Conservation (phyloP, 2,329 filamentous ascomycete species). For the Fusarium subtropicale region DNA sequence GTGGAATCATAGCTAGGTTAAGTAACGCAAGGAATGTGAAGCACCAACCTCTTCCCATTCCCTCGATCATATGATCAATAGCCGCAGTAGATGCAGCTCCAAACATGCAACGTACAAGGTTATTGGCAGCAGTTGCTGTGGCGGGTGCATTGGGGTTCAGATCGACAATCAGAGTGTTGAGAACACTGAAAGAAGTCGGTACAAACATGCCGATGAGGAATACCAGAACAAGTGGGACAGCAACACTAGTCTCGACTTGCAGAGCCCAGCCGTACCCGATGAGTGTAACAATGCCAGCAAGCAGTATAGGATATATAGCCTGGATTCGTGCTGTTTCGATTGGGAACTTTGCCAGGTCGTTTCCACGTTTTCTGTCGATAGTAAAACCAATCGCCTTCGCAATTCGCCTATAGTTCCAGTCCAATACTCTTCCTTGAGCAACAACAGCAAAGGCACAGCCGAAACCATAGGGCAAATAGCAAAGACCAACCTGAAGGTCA, state of each 20-base stretch:
- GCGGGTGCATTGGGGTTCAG: constrained; percentile 70
- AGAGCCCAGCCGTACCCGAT: constrained; percentile 70
- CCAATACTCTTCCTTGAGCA: constrained; percentile 67
- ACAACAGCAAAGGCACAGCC: constrained; percentile 63
- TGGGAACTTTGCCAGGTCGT: constrained; percentile 64
- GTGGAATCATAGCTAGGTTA: constrained; percentile 60
- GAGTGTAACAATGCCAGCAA: constrained; percentile 64
- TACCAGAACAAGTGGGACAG: constrained; percentile 65
- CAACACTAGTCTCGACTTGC: constrained; percentile 62
- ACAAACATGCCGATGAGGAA: constrained; percentile 69
- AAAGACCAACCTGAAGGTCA: constrained; percentile 64
- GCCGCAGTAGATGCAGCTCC: constrained; percentile 70
- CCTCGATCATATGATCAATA: constrained; percentile 67
- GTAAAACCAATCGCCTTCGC: constrained; percentile 70
- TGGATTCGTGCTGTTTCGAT: constrained; percentile 67
- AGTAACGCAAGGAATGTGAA: constrained; percentile 69
- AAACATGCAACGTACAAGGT: constrained; percentile 70
- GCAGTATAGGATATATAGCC: constrained; percentile 65
- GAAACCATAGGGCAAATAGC: constrained; percentile 65
- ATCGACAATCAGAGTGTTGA: constrained; percentile 73
- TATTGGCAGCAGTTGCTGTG: constrained; percentile 73
- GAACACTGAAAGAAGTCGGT: constrained; percentile 71
- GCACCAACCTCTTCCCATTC: constrained; percentile 71
- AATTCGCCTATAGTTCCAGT: constrained; percentile 78
- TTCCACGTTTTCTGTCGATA: constrained; percentile 69